Evolutionary conservation across 2,329 filamentous ascomycete genomes (phyloP).

Genomic region (Aspergillus calidoustus): DNA sequence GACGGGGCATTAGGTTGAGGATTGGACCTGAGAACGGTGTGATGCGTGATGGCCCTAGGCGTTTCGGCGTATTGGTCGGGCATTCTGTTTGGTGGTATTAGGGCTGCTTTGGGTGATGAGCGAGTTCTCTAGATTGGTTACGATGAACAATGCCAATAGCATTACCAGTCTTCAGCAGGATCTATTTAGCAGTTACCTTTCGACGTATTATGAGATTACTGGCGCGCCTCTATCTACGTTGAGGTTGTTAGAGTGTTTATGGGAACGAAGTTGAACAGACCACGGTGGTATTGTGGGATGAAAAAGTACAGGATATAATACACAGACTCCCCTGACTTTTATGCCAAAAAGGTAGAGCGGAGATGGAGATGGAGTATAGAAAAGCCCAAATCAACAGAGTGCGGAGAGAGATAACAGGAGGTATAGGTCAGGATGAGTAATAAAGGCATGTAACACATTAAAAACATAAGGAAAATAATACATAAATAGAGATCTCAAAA

Average conservation of each 20-base stretch:
- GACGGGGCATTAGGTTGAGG: background rate
- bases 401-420: slow-evolving; percentile 14
- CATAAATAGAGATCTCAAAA: slow-evolving; percentile 27
- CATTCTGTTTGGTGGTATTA: background rate
- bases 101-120: background rate
- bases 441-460: slow-evolving; percentile 32
- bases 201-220: background rate
- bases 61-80: background rate
- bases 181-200: background rate
- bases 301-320: slow-evolving; percentile 33
- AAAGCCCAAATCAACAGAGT: slow-evolving; percentile 15
- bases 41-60: too few relatives aligned
- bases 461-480: slow-evolving; percentile 29
- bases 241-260: background rate
- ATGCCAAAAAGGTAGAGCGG: slow-evolving; percentile 32
- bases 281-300: slow-evolving; percentile 14
- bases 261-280: background rate
- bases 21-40: background rate
- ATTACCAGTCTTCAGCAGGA: background rate
- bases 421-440: slow-evolving; percentile 18
- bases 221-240: background rate
- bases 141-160: background rate
- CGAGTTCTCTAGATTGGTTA: background rate
- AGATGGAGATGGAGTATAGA: slow-evolving; percentile 25
- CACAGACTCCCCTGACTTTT: slow-evolving; percentile 32